These are phyloP conservation scores for Aegilops speltoides DNA, from an alignment of 176 grass and related monocot species.

Conservation along the genomic window DNA sequence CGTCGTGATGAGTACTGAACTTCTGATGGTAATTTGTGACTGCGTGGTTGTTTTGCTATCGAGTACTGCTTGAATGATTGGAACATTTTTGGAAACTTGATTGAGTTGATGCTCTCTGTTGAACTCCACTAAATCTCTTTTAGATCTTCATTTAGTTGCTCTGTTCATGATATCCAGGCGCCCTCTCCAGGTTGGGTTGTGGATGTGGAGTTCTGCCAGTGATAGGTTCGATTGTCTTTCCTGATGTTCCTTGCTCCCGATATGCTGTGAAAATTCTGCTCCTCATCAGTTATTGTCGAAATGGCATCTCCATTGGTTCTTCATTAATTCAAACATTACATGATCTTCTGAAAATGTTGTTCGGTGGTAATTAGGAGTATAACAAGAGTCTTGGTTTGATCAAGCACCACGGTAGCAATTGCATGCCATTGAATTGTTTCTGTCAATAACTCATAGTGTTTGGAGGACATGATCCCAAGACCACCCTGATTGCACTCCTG, in stretches of 20 bases:
- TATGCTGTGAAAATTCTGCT: not conserved
- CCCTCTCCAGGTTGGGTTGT: not conserved
- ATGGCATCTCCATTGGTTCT: not conserved
- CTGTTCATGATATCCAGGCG: not conserved
- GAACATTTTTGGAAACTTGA: not conserved
- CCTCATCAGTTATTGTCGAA: not conserved
- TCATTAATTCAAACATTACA: not conserved
- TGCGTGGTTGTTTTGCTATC: not conserved
- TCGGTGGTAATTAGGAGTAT: too few relatives aligned
- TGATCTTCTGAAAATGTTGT: not conserved
- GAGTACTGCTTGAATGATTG: not conserved
- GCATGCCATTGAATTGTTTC: not conserved
- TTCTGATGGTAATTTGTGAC: not conserved
- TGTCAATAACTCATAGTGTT: not conserved
- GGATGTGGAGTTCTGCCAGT: not conserved
- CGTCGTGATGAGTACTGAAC: not conserved
- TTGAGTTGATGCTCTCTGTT: not conserved
- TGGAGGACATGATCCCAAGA: too few relatives aligned
- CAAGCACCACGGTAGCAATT: not conserved
- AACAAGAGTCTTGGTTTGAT: not conserved
- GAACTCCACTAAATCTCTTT: not conserved
- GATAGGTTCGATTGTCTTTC: not conserved
- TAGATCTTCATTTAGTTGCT: not conserved
- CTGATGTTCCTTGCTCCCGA: not conserved
- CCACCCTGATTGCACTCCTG: too few relatives aligned